Evolutionary conservation across 2,329 filamentous ascomycete species (phyloP), one percentile per base, ranked within the genome.

Genomic region (Trichoderma sp.): DNA sequence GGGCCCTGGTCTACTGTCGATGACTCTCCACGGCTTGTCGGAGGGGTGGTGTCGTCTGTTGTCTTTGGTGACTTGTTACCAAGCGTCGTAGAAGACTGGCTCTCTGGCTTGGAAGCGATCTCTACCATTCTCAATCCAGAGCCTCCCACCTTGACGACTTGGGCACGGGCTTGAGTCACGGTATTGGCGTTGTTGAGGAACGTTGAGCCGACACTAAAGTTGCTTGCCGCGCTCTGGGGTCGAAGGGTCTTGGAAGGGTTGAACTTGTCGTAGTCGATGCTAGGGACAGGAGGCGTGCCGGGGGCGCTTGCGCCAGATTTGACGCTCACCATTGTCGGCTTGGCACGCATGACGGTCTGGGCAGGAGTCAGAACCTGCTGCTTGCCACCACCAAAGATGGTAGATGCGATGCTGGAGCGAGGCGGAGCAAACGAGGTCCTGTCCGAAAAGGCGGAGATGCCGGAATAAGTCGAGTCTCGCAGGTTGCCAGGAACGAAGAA

Each of bases 401-500:
- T 98, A 1, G 95, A 97, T 4, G 94, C 95, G 74, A 98, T 92
- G 78, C 93, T 95, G 63, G 88, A 90, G 71, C 90, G 87, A 39
- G 87, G 87, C 2, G 87, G 84, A 39, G 88, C 89, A 73, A 86
- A 89, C 1, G 89, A 91, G 0, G 88, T 89, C 71, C 88, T 85
- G 78, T 91, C 89, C 36, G 85, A 87, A 76, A 85, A 88, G 64
- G 84, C 86, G 1, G 92, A 93, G 73, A 92, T 88, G 73, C 89
- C 92, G 6, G 94, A 97, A 82, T 95, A 97, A 13, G 94, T 95
- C 7, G 94, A 97, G 82, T 97, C 94, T 75, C 95, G 92, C 59
- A 98, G 87, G 78, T 97, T 94, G 72, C 92, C 92, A 12, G 95
- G 95, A 76, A 97, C 92, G 81, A 98, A 98, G 86, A 97, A 98